phyloP scores from a whole-genome alignment of 345 rosid genomes.

The Gossypium stocksii region DNA sequence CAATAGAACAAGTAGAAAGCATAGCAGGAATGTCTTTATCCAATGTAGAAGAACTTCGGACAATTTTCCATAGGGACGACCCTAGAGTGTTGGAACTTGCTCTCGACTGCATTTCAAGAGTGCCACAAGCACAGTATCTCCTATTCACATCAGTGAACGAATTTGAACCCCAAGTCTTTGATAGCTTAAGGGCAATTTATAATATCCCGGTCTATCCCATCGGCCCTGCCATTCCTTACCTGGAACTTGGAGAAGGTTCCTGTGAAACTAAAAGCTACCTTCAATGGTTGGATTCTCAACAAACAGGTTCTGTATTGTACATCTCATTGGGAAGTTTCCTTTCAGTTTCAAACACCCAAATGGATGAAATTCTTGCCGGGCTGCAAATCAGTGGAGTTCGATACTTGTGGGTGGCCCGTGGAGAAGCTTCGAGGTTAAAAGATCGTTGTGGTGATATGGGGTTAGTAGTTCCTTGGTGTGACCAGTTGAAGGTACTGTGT shows the following conservation, averaged over 20 bases:
- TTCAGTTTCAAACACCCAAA: conserved; percentile 30
- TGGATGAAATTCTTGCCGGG: conserved; percentile 39
- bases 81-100: conserved; percentile 25
- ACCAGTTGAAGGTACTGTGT: conserved; percentile 48
- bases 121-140: conserved; percentile 44
- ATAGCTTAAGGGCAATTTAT: conserved; percentile 18
- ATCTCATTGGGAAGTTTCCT: conserved; percentile 44
- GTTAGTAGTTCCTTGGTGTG: conserved; percentile 51
- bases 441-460: conserved; percentile 25
- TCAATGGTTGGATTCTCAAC: conserved; percentile 39
- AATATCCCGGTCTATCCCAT: conserved; percentile 25
- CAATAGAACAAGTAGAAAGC: conserved; percentile 33
- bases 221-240: conserved; percentile 45
- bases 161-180: conserved; percentile 41
- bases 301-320: conserved; percentile 33
- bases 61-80: conserved; percentile 19
- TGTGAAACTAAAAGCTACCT: not conserved
- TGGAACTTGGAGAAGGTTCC: conserved; percentile 12
- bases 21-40: conserved; percentile 34
- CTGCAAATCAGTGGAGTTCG: conserved; percentile 27
- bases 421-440: conserved; percentile 7
- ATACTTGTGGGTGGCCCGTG: conserved; percentile 41
- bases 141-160: conserved; percentile 45
- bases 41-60: conserved; percentile 33
- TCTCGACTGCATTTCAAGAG: conserved; percentile 39